Evolutionary conservation across 805 yeast genomes (phyloP), one percentile per base, ranked within the genome.

Genomic region (Ogataea minuta): DNA sequence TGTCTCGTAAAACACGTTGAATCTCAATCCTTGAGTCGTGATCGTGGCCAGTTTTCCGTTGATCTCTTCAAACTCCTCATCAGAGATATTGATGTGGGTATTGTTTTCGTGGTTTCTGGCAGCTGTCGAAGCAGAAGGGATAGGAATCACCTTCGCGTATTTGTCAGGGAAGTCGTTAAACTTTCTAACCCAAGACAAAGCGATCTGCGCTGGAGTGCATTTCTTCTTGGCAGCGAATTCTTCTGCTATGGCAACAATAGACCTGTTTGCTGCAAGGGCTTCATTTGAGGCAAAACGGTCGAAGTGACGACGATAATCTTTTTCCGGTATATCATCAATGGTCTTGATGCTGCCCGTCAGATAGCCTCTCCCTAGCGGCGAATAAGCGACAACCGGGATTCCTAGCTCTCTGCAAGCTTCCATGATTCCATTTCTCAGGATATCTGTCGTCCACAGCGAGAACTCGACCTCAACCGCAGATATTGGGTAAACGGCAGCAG

Each of bases 281-380:
- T 76, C 75, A 41, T 81, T 87, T 28, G 68, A 73, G 13, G 63
- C 59, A 64, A 84, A 85, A 52, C 81, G 71, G 36, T 79, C 89
- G 31, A 78, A 52, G 17, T 37, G 41, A 4, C 39, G 32, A 49
- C 87, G 69, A 38, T 78, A 42, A 53, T 84, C 91, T 29, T 75
- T 81, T 29, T 66, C 66, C 10, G 79, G 75, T 25, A 83, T 53
- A 39, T 76, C 80, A 0, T 60, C 52, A 14, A 62, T 51, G 5
- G 71, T 60, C 17, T 62, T 76, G 37, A 79, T 62, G 23, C 54
- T 46, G 41, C 93, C 95, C 3, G 91, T 80, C 39, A 89, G 69
- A 44, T 81, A 66, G 1, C 96, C 96, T 53, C 85, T 72, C 8
- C 89, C 82, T 39, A 89, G 68, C 21, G 96, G 96, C 21, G 95